Conservation (phyloP, 108 stramenopile species). For the Epithemia pelagica region DNA sequence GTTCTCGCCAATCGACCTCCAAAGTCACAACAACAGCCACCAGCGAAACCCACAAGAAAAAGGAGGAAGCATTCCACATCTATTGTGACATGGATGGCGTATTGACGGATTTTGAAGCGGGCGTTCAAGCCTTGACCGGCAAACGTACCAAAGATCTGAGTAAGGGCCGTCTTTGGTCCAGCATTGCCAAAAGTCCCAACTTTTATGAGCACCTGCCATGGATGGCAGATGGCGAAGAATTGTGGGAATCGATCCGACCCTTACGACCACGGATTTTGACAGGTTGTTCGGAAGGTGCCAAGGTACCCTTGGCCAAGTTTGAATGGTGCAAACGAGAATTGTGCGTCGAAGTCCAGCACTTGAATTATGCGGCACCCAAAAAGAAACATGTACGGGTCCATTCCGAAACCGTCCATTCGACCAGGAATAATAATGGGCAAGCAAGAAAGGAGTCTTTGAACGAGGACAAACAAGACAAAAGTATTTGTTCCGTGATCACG, state of each 20-base stretch:
- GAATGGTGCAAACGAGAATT: conserved; percentile 69
- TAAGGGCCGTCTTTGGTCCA: conserved; percentile 43
- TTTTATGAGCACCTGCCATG: conserved; percentile 65
- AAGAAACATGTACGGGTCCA: neutral
- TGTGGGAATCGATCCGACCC: conserved; percentile 52
- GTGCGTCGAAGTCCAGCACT: conserved; percentile 32
- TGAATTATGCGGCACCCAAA: conserved; percentile 55
- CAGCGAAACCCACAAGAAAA: neutral
- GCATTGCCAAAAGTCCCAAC: conserved; percentile 22
- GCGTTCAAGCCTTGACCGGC: conserved; percentile 40
- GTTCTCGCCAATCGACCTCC: no score
- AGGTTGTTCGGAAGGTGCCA: conserved; percentile 16
- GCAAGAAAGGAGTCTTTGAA: neutral
- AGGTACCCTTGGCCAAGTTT: conserved; percentile 52
- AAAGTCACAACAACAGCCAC: no score
- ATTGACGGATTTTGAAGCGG: conserved; percentile 67
- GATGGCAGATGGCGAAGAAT: conserved; percentile 51
- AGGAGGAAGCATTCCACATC: conserved; percentile 22
- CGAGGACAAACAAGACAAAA: neutral
- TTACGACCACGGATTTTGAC: conserved; percentile 55
- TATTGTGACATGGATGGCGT: conserved; percentile 82
- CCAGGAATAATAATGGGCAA: neutral
- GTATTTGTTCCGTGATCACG: conserved; percentile 36
- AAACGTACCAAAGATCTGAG: conserved; percentile 16
- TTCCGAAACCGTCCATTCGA: neutral